A percentile compares a stretch with the other conserved stretches of the same genome.
Evolutionary conservation across 2,329 filamentous ascomycete species (phyloP).

Genomic region (Colletotrichum noveboracense): DNA sequence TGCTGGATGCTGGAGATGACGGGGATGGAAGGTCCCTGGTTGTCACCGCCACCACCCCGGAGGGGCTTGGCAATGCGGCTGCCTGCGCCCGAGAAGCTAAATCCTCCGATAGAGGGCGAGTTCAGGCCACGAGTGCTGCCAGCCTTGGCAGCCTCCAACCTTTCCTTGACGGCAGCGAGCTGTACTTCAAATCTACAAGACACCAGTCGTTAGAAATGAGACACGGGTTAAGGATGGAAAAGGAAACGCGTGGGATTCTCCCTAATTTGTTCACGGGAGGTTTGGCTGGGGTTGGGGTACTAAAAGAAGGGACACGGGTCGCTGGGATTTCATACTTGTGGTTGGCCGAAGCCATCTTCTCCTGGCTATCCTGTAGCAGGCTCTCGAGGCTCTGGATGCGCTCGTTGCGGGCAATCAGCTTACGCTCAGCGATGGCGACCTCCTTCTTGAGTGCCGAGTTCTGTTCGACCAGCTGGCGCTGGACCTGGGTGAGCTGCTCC

Average conservation of each 20-base stretch:
- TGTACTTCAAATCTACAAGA: constrained; percentile 87
- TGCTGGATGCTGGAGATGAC: constrained; percentile 64
- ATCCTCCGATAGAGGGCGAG: constrained; percentile 67
- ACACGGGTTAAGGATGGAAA: not conserved
- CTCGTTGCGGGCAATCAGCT: constrained; percentile 95
- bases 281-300: not conserved
- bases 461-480: constrained; percentile 96
- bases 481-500: constrained; percentile 96
- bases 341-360: constrained; percentile 96
- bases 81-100: constrained; percentile 71
- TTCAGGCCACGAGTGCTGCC: constrained; percentile 86
- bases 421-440: constrained; percentile 96
- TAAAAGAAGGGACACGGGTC: not conserved
- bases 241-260: not conserved
- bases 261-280: not conserved
- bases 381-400: constrained; percentile 93
- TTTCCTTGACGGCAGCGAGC: constrained; percentile 95
- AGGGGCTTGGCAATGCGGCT: constrained; percentile 75
- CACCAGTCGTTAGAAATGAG: constrained; percentile 1
- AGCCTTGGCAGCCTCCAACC: constrained; percentile 91
- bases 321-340: constrained; percentile 72
- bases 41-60: constrained; percentile 63
- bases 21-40: constrained; percentile 52
- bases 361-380: constrained; percentile 93
- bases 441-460: constrained; percentile 98